A percentile compares a stretch with the other conserved stretches of the same genome.
phyloP scores from a whole-genome alignment of 495 filamentous ascomycete genomes.

The Eremomyces bilateralis region DNA sequence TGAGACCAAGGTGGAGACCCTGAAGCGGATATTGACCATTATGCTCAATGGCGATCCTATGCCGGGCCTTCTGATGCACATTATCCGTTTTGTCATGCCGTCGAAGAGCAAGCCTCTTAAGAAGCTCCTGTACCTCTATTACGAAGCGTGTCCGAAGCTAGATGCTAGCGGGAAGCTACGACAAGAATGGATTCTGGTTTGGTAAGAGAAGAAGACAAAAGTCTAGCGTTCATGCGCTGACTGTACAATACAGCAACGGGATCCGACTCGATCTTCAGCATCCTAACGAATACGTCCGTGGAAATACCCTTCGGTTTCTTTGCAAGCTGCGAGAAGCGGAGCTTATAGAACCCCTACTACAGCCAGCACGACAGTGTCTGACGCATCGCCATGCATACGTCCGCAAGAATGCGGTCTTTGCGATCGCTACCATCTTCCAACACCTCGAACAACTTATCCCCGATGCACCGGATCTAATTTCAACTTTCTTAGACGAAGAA shows the following conservation, averaged over 20 bases:
- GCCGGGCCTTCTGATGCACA: conserved; percentile 92
- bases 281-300: conserved; percentile 93
- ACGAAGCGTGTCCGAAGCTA: conserved; percentile 94
- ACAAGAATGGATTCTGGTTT: conserved; percentile 99
- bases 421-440: conserved; percentile 76
- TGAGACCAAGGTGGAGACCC: conserved; percentile 91
- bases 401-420: conserved; percentile 92
- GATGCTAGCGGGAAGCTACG: conserved; percentile 82
- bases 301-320: conserved; percentile 89
- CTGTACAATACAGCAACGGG: conserved; percentile 45
- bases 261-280: conserved; percentile 96
- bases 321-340: conserved; percentile 92
- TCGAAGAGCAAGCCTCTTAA: conserved; percentile 91
- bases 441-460: conserved; percentile 85
- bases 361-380: conserved; percentile 73
- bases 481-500: conserved; percentile 75
- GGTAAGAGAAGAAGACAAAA: conserved; percentile 35
- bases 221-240: neutral
- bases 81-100: conserved; percentile 98
- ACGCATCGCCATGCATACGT: conserved; percentile 96
- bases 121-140: conserved; percentile 97
- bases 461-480: conserved; percentile 82
- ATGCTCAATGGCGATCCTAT: conserved; percentile 98
- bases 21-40: conserved; percentile 90
- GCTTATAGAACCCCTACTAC: conserved; percentile 85